A percentile compares a stretch with the other conserved stretches of the same genome.
Evolutionary conservation across 129 eudicot species (phyloP).

Genomic region (Ambrosia trifida): DNA sequence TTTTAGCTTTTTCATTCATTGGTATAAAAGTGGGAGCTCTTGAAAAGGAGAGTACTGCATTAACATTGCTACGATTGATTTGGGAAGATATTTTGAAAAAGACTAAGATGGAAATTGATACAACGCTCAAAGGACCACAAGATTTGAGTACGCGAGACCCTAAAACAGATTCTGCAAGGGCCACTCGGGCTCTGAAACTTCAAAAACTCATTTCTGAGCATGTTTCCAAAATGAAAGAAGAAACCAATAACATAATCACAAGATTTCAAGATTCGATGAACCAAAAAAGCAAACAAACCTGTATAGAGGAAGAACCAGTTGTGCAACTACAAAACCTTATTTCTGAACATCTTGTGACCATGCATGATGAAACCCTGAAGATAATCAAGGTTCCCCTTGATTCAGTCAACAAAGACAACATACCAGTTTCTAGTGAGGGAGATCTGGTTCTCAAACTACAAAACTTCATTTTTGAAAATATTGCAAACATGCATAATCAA

Average conservation of each 20-base stretch:
- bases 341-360: background rate
- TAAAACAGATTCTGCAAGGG: background rate
- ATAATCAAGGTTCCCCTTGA: background rate
- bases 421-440: too few species aligned
- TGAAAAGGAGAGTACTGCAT: too few species aligned
- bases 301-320: background rate
- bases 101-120: background rate
- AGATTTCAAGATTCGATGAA: background rate
- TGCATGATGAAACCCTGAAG: background rate
- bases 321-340: background rate
- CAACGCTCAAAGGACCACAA: background rate
- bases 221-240: background rate
- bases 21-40: background rate
- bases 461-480: too few species aligned
- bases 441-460: too few species aligned
- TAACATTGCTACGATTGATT: conserved; percentile 6
- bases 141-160: background rate
- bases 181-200: conserved; percentile 18
- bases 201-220: conserved; percentile 22
- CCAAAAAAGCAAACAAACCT: background rate
- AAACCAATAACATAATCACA: conserved; percentile 1
- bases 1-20: conserved; percentile 11
- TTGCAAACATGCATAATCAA: too few species aligned
- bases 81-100: conserved; percentile 14
- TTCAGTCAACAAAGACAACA: too few species aligned